These are phyloP conservation scores for Schoenoplectus tabernaemontani DNA, from an alignment of 202 grass and related monocot species.

Conservation along the genomic window DNA sequence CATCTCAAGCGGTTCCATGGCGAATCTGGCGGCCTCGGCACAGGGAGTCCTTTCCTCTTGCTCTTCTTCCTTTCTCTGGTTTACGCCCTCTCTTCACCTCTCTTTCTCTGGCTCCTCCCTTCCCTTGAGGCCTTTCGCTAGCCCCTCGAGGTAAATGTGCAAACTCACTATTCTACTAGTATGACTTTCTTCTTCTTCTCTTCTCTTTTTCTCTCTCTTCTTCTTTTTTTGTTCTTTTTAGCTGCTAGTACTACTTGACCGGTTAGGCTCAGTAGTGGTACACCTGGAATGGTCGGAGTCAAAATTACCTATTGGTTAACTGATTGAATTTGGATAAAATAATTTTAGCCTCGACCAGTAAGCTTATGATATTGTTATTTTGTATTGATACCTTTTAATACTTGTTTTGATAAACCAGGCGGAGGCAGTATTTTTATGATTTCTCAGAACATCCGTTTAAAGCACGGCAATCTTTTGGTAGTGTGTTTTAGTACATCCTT, in stretches of 20 bases:
- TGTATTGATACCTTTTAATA: background rate
- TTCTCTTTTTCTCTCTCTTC: background rate
- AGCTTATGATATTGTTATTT: background rate
- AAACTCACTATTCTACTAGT: background rate
- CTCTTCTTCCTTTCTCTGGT: background rate
- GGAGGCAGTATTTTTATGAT: background rate
- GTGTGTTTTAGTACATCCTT: background rate
- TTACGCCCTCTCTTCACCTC: background rate
- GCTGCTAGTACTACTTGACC: background rate
- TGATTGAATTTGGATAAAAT: background rate
- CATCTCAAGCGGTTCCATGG: background rate
- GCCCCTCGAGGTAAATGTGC: background rate
- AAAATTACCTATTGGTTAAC: background rate
- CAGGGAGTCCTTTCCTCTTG: background rate
- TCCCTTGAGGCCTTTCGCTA: background rate
- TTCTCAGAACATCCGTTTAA: background rate
- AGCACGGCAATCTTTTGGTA: background rate
- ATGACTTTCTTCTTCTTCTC: background rate
- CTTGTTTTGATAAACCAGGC: background rate
- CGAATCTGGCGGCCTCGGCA: background rate
- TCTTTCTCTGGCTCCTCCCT: background rate
- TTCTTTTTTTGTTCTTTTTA: background rate
- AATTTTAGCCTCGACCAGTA: background rate
- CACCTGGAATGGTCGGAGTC: background rate
- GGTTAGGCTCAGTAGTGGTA: background rate